Evolutionary conservation across 202 grass and related monocot species (phyloP).

Genomic region (Eragrostis tef): DNA sequence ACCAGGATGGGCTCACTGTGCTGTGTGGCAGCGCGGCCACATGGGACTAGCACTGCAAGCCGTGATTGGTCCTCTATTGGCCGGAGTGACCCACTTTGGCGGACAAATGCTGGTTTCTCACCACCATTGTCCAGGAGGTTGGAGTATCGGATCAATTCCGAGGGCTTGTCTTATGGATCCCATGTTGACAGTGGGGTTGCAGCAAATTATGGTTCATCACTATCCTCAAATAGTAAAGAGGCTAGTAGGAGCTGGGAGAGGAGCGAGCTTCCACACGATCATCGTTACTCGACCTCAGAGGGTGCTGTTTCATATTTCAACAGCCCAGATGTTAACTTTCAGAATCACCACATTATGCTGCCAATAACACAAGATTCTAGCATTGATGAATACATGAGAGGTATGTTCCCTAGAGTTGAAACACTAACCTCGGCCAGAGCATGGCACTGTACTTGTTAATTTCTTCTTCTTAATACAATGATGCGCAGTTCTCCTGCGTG

Average conservation of each 20-base stretch:
- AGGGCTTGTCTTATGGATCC: constrained; percentile 64
- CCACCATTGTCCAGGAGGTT: constrained; percentile 58
- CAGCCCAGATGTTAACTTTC: constrained; percentile 64
- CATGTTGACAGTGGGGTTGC: constrained; percentile 53
- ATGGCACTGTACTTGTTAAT: too few relatives aligned
- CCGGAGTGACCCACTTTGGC: constrained; percentile 56
- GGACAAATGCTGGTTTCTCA: constrained; percentile 63
- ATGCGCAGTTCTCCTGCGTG: too few relatives aligned
- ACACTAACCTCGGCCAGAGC: too few relatives aligned
- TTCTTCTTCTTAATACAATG: too few relatives aligned
- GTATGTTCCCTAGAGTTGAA: constrained; percentile 45
- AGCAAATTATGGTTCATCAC: constrained; percentile 61
- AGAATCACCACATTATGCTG: constrained; percentile 58
- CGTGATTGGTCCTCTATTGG: constrained; percentile 70
- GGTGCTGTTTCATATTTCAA: constrained; percentile 63
- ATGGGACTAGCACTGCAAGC: constrained; percentile 61
- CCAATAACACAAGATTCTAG: constrained; percentile 47
- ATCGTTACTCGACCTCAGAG: constrained; percentile 63
- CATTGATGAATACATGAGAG: constrained; percentile 61
- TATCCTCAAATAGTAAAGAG: constrained; percentile 69
- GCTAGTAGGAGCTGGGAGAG: constrained; percentile 73
- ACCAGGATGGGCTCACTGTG: constrained; percentile 71
- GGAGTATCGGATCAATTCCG: constrained; percentile 62
- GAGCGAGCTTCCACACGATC: constrained; percentile 47
- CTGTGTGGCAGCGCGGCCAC: constrained; percentile 72